These are phyloP conservation scores for Penstemon davidsonii DNA, from an alignment of 257 asterid genomes.

Conservation along the genomic window DNA sequence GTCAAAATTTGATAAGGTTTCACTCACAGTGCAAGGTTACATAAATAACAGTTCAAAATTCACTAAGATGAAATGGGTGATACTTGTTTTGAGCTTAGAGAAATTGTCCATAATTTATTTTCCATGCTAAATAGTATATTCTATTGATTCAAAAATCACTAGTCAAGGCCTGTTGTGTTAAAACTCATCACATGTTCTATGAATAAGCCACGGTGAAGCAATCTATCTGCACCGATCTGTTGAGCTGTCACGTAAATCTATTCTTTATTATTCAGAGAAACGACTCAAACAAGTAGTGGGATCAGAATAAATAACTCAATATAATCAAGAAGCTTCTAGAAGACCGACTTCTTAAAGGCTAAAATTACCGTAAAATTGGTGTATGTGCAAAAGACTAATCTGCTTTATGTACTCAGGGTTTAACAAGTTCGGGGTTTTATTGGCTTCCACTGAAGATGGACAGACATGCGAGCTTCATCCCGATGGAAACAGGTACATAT, in stretches of 20 bases:
- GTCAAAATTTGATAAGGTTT: not conserved
- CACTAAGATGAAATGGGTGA: not conserved
- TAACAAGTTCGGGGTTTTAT: conserved; percentile 73
- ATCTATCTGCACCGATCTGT: not conserved
- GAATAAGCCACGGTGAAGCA: not conserved
- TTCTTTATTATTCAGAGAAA: not conserved
- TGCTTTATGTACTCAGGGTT: conserved; percentile 53
- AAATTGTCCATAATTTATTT: not conserved
- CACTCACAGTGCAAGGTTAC: not conserved
- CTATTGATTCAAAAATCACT: not conserved
- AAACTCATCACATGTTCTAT: not conserved
- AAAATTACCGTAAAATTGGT: not conserved
- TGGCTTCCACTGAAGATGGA: conserved; percentile 75
- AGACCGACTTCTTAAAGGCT: conserved; percentile 13
- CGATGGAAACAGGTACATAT: conserved; percentile 84
- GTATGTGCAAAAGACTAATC: conserved; percentile 14
- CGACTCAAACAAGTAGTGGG: not conserved
- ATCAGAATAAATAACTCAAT: not conserved
- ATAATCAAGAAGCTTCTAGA: conserved; percentile 2
- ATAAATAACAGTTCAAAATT: not conserved
- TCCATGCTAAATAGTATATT: not conserved
- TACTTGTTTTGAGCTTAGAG: conserved; percentile 7
- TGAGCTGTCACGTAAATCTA: conserved; percentile 3
- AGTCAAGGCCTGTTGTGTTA: not conserved
- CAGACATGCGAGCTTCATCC: conserved; percentile 92